phyloP scores from a whole-genome alignment of 2,329 filamentous ascomycete genomes.

The Stemphylium vesicarium region DNA sequence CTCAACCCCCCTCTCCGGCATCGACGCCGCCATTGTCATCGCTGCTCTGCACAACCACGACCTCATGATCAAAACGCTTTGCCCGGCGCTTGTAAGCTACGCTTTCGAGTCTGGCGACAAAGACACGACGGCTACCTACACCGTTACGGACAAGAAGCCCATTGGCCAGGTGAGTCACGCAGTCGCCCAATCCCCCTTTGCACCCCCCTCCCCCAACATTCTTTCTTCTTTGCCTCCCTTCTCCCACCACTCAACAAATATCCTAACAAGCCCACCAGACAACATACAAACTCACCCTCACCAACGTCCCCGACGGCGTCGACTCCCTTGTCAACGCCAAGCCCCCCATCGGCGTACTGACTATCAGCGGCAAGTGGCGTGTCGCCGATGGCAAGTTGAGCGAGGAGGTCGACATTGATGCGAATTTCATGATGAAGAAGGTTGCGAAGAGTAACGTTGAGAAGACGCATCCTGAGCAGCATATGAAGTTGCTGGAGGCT shows the following conservation, averaged over 20 bases:
- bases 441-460: slow-evolving; percentile 51
- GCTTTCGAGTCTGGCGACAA: slow-evolving; percentile 43
- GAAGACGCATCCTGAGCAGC: slow-evolving; percentile 50
- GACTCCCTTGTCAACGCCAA: slow-evolving; percentile 50
- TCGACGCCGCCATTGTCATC: slow-evolving; percentile 36
- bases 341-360: slow-evolving; percentile 48
- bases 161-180: slow-evolving; percentile 43
- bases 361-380: slow-evolving; percentile 49
- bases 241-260: neutral
- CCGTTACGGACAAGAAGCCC: slow-evolving; percentile 50
- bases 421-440: slow-evolving; percentile 53
- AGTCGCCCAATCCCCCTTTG: no score
- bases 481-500: slow-evolving; percentile 42
- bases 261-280: slow-evolving; percentile 30
- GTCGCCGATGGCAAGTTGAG: slow-evolving; percentile 38
- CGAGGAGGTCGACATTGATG: slow-evolving; percentile 52
- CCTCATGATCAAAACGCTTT: slow-evolving; percentile 49
- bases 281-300: slow-evolving; percentile 52
- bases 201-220: no score
- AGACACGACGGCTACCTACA: slow-evolving; percentile 39
- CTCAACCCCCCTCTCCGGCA: slow-evolving; percentile 41
- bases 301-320: slow-evolving; percentile 43
- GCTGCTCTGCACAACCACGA: slow-evolving; percentile 50
- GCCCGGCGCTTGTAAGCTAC: slow-evolving; percentile 44
- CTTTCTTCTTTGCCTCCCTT: no score